Percentiles rank a stretch among this genome's conserved stretches.
Conservation (phyloP, 2,329 filamentous ascomycete genomes). For the Penicillium sp. region DNA sequence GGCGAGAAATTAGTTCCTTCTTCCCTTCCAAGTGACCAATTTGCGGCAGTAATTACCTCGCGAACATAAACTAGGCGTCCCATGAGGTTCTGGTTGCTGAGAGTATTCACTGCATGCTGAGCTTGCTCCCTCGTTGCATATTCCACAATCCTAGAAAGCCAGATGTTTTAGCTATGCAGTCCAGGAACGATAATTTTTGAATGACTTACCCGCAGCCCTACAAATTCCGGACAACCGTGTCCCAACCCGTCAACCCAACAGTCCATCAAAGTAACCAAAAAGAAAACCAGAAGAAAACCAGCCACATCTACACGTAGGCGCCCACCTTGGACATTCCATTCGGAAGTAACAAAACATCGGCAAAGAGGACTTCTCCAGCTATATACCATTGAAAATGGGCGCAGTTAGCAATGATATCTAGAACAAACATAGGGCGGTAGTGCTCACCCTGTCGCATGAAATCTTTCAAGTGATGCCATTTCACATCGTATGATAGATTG, state of each 20-base stretch:
- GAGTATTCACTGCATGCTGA: slow-evolving; percentile 91
- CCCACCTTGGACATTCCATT: slow-evolving; percentile 99
- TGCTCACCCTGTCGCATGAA: slow-evolving; percentile 98
- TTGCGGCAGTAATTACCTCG: slow-evolving; percentile 59
- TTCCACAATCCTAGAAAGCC: slow-evolving; percentile 83
- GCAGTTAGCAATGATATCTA: slow-evolving; percentile 27
- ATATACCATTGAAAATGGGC: slow-evolving; percentile 25
- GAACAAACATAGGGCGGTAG: slow-evolving; percentile 16
- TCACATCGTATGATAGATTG: slow-evolving; percentile 98
- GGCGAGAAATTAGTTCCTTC: not conserved
- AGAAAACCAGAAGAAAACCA: slow-evolving; percentile 63
- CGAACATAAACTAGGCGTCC: slow-evolving; percentile 97
- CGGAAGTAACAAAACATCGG: slow-evolving; percentile 97
- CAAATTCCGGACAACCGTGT: slow-evolving; percentile 80
- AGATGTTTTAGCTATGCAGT: not conserved
- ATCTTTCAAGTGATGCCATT: slow-evolving; percentile 99
- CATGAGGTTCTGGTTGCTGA: slow-evolving; percentile 99
- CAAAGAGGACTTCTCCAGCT: slow-evolving; percentile 99
- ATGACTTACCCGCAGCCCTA: slow-evolving; percentile 98
- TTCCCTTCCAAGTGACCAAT: not conserved
- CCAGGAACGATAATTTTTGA: not conserved
- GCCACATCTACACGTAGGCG: slow-evolving; percentile 82
- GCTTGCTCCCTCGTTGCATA: slow-evolving; percentile 99
- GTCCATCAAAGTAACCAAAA: slow-evolving; percentile 65
- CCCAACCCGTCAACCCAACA: slow-evolving; percentile 99